A percentile compares a stretch with the other conserved stretches of the same genome.
Evolutionary conservation across 139 green algal species (phyloP).

Genomic region (Pedinophyceae sp.): DNA sequence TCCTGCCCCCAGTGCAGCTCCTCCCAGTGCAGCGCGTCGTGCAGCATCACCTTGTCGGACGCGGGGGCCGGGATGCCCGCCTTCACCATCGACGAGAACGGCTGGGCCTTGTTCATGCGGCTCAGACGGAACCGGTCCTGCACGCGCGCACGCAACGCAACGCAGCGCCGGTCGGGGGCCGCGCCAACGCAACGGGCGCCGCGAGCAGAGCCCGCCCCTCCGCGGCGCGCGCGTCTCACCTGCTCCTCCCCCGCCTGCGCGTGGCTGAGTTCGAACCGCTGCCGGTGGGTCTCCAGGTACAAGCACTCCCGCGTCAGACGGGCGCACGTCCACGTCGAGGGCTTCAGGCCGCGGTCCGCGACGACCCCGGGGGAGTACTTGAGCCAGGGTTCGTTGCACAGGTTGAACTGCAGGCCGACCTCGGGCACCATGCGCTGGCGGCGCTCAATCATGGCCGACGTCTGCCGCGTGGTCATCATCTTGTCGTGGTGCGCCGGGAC

Average conservation of each 20-base stretch:
- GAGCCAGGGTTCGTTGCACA: conserved; percentile 86
- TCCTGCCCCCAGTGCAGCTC: conserved; percentile 47
- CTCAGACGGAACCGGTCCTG: conserved; percentile 32
- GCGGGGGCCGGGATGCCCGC: conserved; percentile 47
- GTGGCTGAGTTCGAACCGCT: conserved; percentile 3
- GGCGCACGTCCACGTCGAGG: conserved; percentile 67
- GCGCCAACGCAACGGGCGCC: not conserved
- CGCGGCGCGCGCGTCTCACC: not conserved
- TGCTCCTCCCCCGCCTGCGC: not conserved
- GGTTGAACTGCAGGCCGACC: conserved; percentile 87
- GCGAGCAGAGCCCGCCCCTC: not conserved
- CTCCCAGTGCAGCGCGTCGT: conserved; percentile 49
- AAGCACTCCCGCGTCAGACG: conserved; percentile 61
- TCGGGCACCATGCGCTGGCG: conserved; percentile 32
- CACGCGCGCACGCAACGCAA: not conserved
- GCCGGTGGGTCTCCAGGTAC: conserved; percentile 58
- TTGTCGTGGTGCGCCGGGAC: conserved; percentile 37
- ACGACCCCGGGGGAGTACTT: conserved; percentile 83
- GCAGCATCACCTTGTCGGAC: conserved; percentile 27
- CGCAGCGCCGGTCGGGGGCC: not conserved
- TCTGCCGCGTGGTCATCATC: conserved; percentile 46
- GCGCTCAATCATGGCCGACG: conserved; percentile 8
- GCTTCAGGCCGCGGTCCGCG: conserved; percentile 76
- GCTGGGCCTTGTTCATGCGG: conserved; percentile 31
- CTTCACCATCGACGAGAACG: conserved; percentile 21